Conservation (phyloP, 768 basidiomycete genomes). For the Boletus vermiculosoides region DNA sequence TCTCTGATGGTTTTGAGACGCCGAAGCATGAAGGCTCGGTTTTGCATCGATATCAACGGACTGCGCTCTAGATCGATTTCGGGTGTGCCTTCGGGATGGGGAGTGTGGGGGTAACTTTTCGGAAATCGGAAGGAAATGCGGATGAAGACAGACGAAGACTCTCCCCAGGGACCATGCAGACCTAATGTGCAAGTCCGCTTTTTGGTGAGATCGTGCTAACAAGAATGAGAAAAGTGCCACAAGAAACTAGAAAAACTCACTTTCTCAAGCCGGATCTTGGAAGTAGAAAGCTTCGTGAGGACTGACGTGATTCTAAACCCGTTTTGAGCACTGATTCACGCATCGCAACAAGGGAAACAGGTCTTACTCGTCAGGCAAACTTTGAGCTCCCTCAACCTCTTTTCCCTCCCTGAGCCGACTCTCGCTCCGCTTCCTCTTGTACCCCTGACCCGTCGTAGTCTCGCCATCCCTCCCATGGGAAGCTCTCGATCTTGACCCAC, state of each 20-base stretch:
- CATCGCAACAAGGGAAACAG: not conserved
- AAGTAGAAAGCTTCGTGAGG: slow-evolving; percentile 58
- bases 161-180: slow-evolving; percentile 90
- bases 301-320: slow-evolving; percentile 66
- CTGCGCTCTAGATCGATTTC: slow-evolving; percentile 81
- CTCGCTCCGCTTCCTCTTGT: slow-evolving; percentile 45
- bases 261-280: slow-evolving; percentile 85
- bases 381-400: slow-evolving; percentile 41
- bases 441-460: slow-evolving; percentile 3
- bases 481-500: slow-evolving; percentile 42
- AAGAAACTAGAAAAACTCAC: slow-evolving; percentile 37
- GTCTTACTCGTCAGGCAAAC: slow-evolving; percentile 72
- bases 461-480: slow-evolving; percentile 24
- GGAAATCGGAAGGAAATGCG: slow-evolving; percentile 91
- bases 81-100: slow-evolving; percentile 64
- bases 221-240: slow-evolving; percentile 3
- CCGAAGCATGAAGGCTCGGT: slow-evolving; percentile 75
- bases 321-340: not conserved
- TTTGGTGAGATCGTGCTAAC: slow-evolving; percentile 64
- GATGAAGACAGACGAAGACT: slow-evolving; percentile 77
- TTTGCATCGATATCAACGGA: slow-evolving; percentile 73
- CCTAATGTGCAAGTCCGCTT: slow-evolving; percentile 82
- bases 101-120: slow-evolving; percentile 66
- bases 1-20: slow-evolving; percentile 72
- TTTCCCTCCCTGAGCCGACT: slow-evolving; percentile 38